A percentile compares a stretch with the other conserved stretches of the same genome.
These are phyloP conservation scores for Phylloboletellus chloephorus DNA, from an alignment of 1,284 basidiomycete genomes.

Conservation along the genomic window DNA sequence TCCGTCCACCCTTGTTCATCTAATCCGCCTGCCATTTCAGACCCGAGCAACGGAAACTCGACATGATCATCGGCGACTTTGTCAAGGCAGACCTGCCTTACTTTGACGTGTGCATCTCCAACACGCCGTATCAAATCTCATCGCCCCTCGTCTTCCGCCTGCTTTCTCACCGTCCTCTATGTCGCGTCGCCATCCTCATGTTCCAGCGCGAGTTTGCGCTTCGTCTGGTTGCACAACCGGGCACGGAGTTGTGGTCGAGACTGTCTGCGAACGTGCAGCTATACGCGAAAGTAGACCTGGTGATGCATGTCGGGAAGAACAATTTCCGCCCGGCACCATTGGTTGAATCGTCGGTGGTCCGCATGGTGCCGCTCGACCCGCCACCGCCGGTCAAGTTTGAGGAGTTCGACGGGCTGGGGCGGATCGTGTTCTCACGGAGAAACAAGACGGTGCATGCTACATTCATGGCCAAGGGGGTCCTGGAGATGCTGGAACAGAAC, in stretches of 20 bases:
- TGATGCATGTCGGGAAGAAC: slow-evolving; percentile 95
- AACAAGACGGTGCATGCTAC: slow-evolving; percentile 91
- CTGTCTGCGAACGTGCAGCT: slow-evolving; percentile 96
- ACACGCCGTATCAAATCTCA: slow-evolving; percentile 99
- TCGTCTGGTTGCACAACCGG: slow-evolving; percentile 84
- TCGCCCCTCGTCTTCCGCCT: slow-evolving; percentile 97
- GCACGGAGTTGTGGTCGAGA: slow-evolving; percentile 87
- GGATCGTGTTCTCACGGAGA: slow-evolving; percentile 84
- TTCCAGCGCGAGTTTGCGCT: slow-evolving; percentile 98
- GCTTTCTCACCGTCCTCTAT: slow-evolving; percentile 92
- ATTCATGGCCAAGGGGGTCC: slow-evolving; percentile 89
- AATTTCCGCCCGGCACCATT: slow-evolving; percentile 96
- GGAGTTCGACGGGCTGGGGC: slow-evolving; percentile 93
- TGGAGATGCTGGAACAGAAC: slow-evolving; percentile 92
- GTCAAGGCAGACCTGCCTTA: slow-evolving; percentile 96
- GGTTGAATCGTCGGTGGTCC: slow-evolving; percentile 91
- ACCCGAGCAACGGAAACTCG: slow-evolving; percentile 91
- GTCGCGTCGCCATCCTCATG: slow-evolving; percentile 96
- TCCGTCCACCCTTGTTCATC: not conserved
- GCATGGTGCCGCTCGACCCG: slow-evolving; percentile 89
- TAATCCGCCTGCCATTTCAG: slow-evolving; percentile 37
- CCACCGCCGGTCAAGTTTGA: slow-evolving; percentile 95
- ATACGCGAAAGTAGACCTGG: slow-evolving; percentile 90
- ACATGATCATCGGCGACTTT: slow-evolving; percentile 95
- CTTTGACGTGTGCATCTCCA: slow-evolving; percentile 98